phyloP scores from a whole-genome alignment of 2,329 filamentous ascomycete species.

The Trichoderma atroviride region DNA sequence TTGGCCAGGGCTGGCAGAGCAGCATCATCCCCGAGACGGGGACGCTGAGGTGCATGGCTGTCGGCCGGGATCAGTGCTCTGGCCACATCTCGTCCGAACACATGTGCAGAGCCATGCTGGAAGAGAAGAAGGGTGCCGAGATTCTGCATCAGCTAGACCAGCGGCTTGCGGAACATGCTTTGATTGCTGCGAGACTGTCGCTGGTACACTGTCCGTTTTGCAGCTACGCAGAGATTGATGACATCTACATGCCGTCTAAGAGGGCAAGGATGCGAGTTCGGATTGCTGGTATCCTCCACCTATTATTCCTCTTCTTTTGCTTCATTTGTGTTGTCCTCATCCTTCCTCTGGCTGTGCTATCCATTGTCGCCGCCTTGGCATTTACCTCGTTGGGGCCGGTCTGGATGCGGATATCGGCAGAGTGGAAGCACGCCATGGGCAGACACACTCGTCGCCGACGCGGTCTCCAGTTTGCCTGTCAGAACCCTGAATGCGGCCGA shows the following conservation, averaged over 20 bases:
- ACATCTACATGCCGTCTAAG: conserved; percentile 64
- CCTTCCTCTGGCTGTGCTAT: conserved; percentile 54
- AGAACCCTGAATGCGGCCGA: conserved; percentile 66
- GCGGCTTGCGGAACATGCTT: conserved; percentile 73
- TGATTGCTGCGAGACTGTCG: conserved; percentile 72
- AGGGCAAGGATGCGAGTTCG: conserved; percentile 61
- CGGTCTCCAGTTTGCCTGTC: conserved; percentile 77
- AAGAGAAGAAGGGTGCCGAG: conserved; percentile 70
- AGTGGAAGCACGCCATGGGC: conserved; percentile 62
- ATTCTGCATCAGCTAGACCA: conserved; percentile 76
- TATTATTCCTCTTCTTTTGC: conserved; percentile 55
- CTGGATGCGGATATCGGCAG: conserved; percentile 44
- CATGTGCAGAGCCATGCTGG: conserved; percentile 71
- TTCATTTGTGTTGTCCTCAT: conserved; percentile 60
- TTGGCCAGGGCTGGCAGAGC: conserved; percentile 87
- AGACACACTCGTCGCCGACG: conserved; percentile 71
- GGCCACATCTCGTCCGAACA: conserved; percentile 73
- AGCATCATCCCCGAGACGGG: conserved; percentile 73
- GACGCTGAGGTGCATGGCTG: conserved; percentile 81
- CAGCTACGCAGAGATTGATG: conserved; percentile 85
- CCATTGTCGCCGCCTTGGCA: conserved; percentile 49
- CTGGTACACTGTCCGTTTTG: conserved; percentile 89
- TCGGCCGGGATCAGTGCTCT: conserved; percentile 68
- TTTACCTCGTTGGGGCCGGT: conserved; percentile 48
- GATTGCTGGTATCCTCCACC: conserved; percentile 51